Evolutionary conservation across 1,139 yeast genomes (phyloP), one percentile per base, ranked within the genome.

Genomic region (Pichia sp.): DNA sequence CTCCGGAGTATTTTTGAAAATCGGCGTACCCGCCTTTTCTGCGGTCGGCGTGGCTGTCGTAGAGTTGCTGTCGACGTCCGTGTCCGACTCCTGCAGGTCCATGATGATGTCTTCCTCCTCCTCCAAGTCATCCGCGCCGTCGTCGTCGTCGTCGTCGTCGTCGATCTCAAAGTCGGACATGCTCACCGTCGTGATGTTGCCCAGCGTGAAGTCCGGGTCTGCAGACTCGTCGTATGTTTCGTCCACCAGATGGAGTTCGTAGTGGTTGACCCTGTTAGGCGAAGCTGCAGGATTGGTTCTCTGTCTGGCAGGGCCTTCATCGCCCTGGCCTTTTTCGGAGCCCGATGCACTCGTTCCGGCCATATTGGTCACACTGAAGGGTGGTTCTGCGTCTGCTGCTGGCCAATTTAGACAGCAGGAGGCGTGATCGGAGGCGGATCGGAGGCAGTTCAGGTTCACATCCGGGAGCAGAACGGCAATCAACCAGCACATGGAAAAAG

Each of bases 171-270:
- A 58, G 5, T 45, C 54, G 30, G 15, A 52, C 51, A 4, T 52
- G 55, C 26, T 52, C 57, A 11, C 43, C 4, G 43, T 43, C 8
- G 57, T 31, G 6, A 54, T 44, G 3, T 55, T 47, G 26, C 50
- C 51, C 11, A 54, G 31, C 1, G 61, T 59, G 51, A 52, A 64
- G 49, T 64, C 67, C 0, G 67, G 66, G 48, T 64, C 68, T 4
- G 59, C 61, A 5, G 60, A 61, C 47, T 61, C 65, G 47, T 62
- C 59, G 47, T 64, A 64, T 2, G 62, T 51, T 30, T 59, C 61
- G 16, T 63, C 62, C 6, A 54, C 42, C 15, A 15, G 30, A 7
- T 23, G 47, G 8, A 43, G 32, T 8, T 31, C 42, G 26, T 11
- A 31, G 2, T 32, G 8, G 13, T 45, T 8, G 23, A 19, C 26